These are phyloP conservation scores for Apiospora pterosperma DNA, from an alignment of 2,329 filamentous ascomycete species.

Conservation along the genomic window DNA sequence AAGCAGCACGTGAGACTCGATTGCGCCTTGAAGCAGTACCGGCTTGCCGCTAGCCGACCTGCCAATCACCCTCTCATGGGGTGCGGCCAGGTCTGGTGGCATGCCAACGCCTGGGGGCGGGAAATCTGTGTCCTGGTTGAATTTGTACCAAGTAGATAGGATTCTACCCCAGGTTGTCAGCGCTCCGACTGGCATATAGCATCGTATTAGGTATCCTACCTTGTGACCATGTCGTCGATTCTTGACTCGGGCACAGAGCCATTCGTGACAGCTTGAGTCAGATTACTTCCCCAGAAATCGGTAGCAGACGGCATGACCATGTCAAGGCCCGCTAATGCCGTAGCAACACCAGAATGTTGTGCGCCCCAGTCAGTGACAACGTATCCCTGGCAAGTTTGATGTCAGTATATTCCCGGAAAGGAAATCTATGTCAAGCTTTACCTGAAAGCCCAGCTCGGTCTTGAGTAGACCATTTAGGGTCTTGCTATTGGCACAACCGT, in stretches of 20 bases:
- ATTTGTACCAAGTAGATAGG: constrained; percentile 53
- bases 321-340: constrained; percentile 64
- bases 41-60: constrained; percentile 40
- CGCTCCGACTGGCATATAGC: not conserved
- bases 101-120: constrained; percentile 46
- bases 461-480: constrained; percentile 66
- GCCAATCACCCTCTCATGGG: constrained; percentile 52
- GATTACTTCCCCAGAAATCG: constrained; percentile 47
- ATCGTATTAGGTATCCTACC: constrained; percentile 12
- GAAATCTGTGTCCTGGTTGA: constrained; percentile 47
- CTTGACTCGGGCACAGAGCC: constrained; percentile 54
- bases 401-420: not conserved
- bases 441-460: constrained; percentile 54
- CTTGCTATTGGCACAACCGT: constrained; percentile 67
- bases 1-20: constrained; percentile 60
- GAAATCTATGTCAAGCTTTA: constrained; percentile 15
- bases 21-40: constrained; percentile 48
- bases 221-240: constrained; percentile 58
- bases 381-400: constrained; percentile 23
- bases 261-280: constrained; percentile 56
- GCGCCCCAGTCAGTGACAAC: constrained; percentile 61
- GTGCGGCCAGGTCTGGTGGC: constrained; percentile 39
- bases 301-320: constrained; percentile 62
- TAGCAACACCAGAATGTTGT: constrained; percentile 60
- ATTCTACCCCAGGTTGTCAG: constrained; percentile 23